Evolutionary conservation across 352 stramenopile genomes (phyloP), one percentile per base, ranked within the genome.

Genomic region (Pythium insidiosum): DNA sequence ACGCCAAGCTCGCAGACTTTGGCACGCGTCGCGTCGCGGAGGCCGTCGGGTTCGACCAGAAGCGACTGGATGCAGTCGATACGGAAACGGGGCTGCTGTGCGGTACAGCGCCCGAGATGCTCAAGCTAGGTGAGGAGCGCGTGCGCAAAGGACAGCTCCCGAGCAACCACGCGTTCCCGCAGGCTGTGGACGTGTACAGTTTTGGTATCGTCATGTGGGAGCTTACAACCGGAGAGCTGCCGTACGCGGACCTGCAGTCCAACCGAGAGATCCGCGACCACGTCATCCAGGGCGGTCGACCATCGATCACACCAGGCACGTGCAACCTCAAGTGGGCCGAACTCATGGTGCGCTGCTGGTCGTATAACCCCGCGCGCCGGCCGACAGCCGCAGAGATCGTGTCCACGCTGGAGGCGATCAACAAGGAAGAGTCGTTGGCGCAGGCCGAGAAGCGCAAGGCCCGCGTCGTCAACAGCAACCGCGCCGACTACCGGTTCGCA

Each of bases 201-300:
- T 91, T 94, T 43, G 81, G 81, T 35, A 82, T 94, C 21, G 73
- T 94, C 47, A 79, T 94, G 67, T 94, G 77, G 77, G 81, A 94
- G 59, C 73, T 94, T 44, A 85, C 74, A 44, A 87, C 78, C 30
- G 70, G 75, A n/a, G 75, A 94, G 46, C 35, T 90, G 35, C 81
- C 81, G 30, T 94, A 84, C 46, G 57, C 59, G 16, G 64, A 82
- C 40, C 73, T 86, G 57, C 47, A 60, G 33, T 76, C 52, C 24
- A 91, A 90, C 48, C 60, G 58, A 45, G 78, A 93, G 47, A 84
- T 93, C 43, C 67, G 66, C 38, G 68, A 77, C 38, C 81, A 85
- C 46, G 76, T 93, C 50, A 56, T 88, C 33, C 76, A 72, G 29
- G 77, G 81, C 49, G 75, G 67, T 46, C 71, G 81, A 43, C 81